Evolutionary conservation across 257 asterid species (phyloP).

Genomic region (Phtheirospermum japonicum): DNA sequence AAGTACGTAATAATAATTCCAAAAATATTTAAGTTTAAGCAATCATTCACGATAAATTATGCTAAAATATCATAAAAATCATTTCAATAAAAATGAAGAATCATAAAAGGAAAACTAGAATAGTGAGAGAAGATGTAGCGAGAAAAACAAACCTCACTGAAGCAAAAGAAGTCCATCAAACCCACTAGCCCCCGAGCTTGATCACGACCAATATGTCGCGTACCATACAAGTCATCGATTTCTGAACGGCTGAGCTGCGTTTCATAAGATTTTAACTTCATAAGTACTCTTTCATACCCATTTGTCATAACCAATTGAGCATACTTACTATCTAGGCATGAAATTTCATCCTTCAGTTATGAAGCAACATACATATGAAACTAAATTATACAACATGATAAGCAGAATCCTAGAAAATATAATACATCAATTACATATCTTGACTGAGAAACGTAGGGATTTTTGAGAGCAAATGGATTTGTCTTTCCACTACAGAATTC

Average conservation of each 20-base stretch:
- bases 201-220: conserved; percentile 89
- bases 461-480: background rate
- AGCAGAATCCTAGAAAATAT: background rate
- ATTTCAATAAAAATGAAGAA: background rate
- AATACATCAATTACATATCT: background rate
- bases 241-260: conserved; percentile 77
- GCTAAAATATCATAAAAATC: background rate
- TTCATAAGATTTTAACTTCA: conserved; percentile 10
- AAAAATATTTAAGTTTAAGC: background rate
- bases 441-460: background rate
- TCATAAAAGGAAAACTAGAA: conserved; percentile 14
- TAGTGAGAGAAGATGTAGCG: conserved; percentile 5
- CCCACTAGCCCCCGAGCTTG: conserved; percentile 84
- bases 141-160: conserved; percentile 79
- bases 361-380: background rate
- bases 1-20: too few species aligned
- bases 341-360: conserved; percentile 15
- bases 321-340: background rate
- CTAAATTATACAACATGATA: background rate
- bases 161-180: conserved; percentile 97
- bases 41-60: conserved; percentile 5
- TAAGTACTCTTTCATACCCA: background rate
- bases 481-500: background rate
- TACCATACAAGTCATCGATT: conserved; percentile 75
- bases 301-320: background rate